Evolutionary conservation across 768 basidiomycete species (phyloP), one percentile per base, ranked within the genome.

Genomic region (Lactarius akahatsu): DNA sequence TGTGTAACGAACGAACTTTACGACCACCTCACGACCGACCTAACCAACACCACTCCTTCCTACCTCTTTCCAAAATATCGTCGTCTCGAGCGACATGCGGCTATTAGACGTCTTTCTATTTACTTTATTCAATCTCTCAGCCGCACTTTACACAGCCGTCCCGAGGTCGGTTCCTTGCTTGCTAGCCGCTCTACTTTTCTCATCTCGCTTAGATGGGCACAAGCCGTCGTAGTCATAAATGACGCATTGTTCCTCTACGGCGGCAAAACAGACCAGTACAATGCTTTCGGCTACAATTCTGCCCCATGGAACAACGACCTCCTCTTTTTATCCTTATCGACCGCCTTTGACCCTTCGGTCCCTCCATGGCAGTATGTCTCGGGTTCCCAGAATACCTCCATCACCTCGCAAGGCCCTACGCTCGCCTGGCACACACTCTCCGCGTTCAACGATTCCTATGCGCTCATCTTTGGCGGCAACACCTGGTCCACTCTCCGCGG

Each of bases 391-490:
- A 82, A 83, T 67, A 4, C 59, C 3, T 74, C 78, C 4, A 74
- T 80, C 7, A 72, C 79, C 5, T 76, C 81, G 0, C 81, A 83
- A 63, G 84, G 85, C 0, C 91, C 91, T 28, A 76, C 84, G 9
- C 78, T 94, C 13, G 85, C 90, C 13, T 95, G 91, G 90, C 90
- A 94, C 73, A 86, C 90, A 1, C 77, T 95, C 52, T 88, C 90
- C 18, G 84, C 88, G 4, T 83, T 85, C 77, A 83, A 85, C 62
- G 76, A 80, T 18, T 77, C 84, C 9, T 68, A 80, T 28, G 68
- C 86, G 2, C 79, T 95, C 4, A 75, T 88, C 16, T 92, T 94
- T 65, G 94, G 94, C 26, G 94, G 94, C 20, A 81, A 87, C 70
- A 84, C 88, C 16, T n/a, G 90, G 83, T 2, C 80, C 87, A 6